phyloP scores from a whole-genome alignment of 139 green algal species.

The Chlorella ohadii region DNA sequence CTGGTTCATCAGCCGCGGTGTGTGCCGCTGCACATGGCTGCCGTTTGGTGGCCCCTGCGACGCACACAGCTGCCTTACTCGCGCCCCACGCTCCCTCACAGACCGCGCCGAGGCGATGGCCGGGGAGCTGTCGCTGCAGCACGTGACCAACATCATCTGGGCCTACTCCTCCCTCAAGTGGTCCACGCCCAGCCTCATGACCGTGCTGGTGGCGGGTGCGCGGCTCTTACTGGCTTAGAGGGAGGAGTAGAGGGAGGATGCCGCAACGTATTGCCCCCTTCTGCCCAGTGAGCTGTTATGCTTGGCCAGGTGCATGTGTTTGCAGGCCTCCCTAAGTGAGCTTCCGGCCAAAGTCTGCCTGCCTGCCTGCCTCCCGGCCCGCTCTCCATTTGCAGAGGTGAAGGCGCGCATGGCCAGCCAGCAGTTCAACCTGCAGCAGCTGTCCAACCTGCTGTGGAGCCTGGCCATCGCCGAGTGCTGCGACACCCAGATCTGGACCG shows the following conservation, averaged over 20 bases:
- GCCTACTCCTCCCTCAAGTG: constrained; percentile 44
- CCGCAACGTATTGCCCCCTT: no score
- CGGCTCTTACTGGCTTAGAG: not conserved
- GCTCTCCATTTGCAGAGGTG: constrained; percentile 31
- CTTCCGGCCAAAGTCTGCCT: no score
- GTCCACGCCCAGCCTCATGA: constrained; percentile 18
- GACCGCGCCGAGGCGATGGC: not conserved
- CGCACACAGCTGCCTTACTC: no score
- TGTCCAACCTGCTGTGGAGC: constrained; percentile 67
- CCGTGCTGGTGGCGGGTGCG: constrained; percentile 12
- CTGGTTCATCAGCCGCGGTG: no score
- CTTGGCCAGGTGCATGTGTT: no score
- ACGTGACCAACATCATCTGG: constrained; percentile 65
- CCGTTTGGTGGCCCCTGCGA: no score
- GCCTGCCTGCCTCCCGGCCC: not conserved
- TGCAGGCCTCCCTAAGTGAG: no score
- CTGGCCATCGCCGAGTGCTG: constrained; percentile 52
- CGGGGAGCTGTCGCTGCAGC: constrained; percentile 54
- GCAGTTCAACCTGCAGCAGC: constrained; percentile 62
- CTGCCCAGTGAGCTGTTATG: no score
- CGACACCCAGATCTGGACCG: constrained; percentile 32
- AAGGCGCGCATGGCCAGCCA: constrained; percentile 4
- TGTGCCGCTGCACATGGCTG: no score
- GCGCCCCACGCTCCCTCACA: not conserved
- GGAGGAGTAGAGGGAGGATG: no score